A percentile compares a stretch with the other conserved stretches of the same genome.
Conservation (phyloP, 495 filamentous ascomycete species). For the Xylaria sp. region DNA sequence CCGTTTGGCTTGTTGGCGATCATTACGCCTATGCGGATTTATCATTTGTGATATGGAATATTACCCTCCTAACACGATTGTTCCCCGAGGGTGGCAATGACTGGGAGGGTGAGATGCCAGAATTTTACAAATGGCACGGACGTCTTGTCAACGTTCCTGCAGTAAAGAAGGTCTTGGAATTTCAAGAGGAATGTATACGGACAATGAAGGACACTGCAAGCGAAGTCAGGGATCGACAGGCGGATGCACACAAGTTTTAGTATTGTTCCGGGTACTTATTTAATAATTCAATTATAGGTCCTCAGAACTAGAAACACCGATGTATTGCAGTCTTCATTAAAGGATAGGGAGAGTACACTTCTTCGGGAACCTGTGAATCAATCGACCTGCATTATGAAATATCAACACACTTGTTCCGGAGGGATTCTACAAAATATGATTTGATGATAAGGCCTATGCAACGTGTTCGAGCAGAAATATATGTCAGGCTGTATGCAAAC, state of each 20-base stretch:
- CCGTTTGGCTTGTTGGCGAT: slow-evolving; percentile 66
- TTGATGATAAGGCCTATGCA: background rate
- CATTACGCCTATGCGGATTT: slow-evolving; percentile 66
- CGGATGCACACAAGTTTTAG: slow-evolving; percentile 19
- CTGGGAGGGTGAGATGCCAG: slow-evolving; percentile 38
- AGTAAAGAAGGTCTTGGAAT: slow-evolving; percentile 50
- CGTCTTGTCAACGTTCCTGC: slow-evolving; percentile 44
- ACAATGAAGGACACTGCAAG: slow-evolving; percentile 30
- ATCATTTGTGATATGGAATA: slow-evolving; percentile 65
- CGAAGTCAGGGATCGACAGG: slow-evolving; percentile 23
- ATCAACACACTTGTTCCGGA: background rate
- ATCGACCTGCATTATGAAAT: background rate
- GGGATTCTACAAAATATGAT: background rate
- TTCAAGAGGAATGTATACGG: slow-evolving; percentile 37
- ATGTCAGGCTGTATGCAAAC: background rate
- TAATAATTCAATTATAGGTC: background rate
- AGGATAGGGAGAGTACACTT: background rate
- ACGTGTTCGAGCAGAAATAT: background rate
- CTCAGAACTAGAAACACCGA: background rate
- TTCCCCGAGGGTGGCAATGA: slow-evolving; percentile 27
- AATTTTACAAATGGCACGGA: slow-evolving; percentile 48
- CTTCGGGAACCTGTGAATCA: background rate
- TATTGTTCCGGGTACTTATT: background rate
- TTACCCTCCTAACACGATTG: slow-evolving; percentile 20
- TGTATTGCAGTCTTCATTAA: background rate